Base-by-base conservation (phyloP, 1,139 yeast genomes). In the Lodderomyces jiufengensis region DNA sequence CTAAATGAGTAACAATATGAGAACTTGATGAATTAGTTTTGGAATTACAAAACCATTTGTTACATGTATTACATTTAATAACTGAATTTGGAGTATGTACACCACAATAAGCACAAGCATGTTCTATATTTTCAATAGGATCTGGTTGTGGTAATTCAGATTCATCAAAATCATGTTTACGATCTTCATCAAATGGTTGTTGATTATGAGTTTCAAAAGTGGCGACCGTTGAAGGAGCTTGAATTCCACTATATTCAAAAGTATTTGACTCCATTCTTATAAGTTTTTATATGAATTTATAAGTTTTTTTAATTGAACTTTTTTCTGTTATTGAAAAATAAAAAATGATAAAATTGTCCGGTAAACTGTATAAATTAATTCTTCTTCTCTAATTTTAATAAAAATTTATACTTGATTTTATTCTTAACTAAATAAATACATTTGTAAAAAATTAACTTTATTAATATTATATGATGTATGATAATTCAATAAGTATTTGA, bases 21-120 rank as follows among this genome's bases (percentile, higher is more conserved):
- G 95, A 84, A 13, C 90, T 78, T 8, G 76, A 61, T 8, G 78
- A 66, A 31, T 68, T 66, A 21, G 77, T 70, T 40, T 78, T 76
- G n/a, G 85, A 74, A 55, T 90, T 90, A 63, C 97, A 90, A 56
- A 90, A 90, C 97, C 97, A 90, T 55, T 80, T 82, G 51, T 77
- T 61, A 59, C 97, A 88, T 4, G 75, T 69, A 40, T 77, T 76
- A 63, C 97, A 90, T 49, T 82, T 79, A 29, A 84, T 84, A 14
- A 88, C 84, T 33, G 83, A 70, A 8, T 76, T 60, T 0, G 87
- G 73, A 5, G 77, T 62, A 45, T 80, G 80, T 24, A 86, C 70
- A 1, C 90, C 94, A 63, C 97, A 90, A 55, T 88, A 88, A 2
- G 82, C 66, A 51, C 90, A 82, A 0, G 83, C 76, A 49, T 66